Conservation (phyloP, 495 filamentous ascomycete genomes). For the Penicillium robsamsonii region DNA sequence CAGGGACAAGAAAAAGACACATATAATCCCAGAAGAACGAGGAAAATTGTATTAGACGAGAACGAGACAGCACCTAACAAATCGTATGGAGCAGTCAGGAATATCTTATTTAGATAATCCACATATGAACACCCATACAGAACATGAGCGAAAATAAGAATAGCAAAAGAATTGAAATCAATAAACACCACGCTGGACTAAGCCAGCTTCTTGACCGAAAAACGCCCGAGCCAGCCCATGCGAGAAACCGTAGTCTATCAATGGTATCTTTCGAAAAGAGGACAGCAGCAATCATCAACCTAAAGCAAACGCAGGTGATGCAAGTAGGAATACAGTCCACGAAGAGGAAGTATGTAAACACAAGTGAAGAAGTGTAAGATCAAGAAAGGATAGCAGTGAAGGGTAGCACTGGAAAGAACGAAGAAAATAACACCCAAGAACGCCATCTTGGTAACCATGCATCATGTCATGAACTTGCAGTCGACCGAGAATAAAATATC, state of each 20-base stretch:
- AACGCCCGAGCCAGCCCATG: slow-evolving; percentile 36
- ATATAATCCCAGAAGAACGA: neutral
- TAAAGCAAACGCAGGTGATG: slow-evolving; percentile 6
- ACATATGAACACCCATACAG: neutral
- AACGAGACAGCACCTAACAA: slow-evolving; percentile 1
- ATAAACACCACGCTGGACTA: neutral
- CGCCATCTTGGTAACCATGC: slow-evolving; percentile 20
- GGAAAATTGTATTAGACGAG: neutral
- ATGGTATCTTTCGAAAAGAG: slow-evolving; percentile 41
- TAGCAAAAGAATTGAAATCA: neutral
- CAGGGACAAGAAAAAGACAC: neutral
- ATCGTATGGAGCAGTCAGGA: neutral
- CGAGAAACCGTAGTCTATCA: slow-evolving; percentile 39
- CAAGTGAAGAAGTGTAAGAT: neutral
- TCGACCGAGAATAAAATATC: slow-evolving; percentile 12
- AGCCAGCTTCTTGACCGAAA: slow-evolving; percentile 5
- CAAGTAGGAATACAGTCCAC: slow-evolving; percentile 12
- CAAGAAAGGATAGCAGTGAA: slow-evolving; percentile 3
- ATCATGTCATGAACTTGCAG: slow-evolving; percentile 16
- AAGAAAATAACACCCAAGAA: slow-evolving; percentile 5
- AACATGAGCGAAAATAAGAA: neutral
- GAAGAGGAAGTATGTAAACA: slow-evolving; percentile 10
- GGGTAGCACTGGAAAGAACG: slow-evolving; percentile 1
- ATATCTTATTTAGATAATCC: neutral
- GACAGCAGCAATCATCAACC: slow-evolving; percentile 6